These are phyloP conservation scores for Hypholoma sublateritium DNA, from an alignment of 768 basidiomycete genomes.

Conservation along the genomic window DNA sequence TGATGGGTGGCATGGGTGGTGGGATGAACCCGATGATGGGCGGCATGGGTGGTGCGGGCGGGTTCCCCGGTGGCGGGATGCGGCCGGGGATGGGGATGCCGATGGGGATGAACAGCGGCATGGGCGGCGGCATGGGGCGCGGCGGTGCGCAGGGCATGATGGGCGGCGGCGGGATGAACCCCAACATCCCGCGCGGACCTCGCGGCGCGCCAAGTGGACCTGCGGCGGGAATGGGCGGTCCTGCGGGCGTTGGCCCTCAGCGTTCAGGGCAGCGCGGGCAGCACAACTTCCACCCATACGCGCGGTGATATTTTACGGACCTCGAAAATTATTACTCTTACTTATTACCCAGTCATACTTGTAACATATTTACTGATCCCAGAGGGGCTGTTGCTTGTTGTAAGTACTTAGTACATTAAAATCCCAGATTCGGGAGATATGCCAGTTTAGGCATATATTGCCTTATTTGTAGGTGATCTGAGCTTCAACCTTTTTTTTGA, in stretches of 20 bases:
- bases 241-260: conserved; percentile 69
- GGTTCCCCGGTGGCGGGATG: conserved; percentile 19
- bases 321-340: conserved; percentile 2
- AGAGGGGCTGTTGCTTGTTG: not conserved
- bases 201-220: conserved; percentile 56
- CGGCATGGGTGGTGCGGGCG: conserved; percentile 33
- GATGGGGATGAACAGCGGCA: conserved; percentile 44
- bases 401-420: not conserved
- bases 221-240: conserved; percentile 45
- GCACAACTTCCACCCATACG: conserved; percentile 84
- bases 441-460: not conserved
- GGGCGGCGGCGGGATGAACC: conserved; percentile 46
- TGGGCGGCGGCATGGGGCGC: conserved; percentile 45
- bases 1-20: conserved; percentile 52
- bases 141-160: conserved; percentile 41
- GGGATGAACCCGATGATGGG: conserved; percentile 36
- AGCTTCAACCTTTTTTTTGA: too few relatives aligned
- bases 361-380: conserved; percentile 4
- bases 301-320: conserved; percentile 44
- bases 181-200: conserved; percentile 66
- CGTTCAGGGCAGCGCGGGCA: conserved; percentile 71
- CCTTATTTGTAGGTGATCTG: not conserved
- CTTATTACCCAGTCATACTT: conserved; percentile 1
- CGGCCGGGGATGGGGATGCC: conserved; percentile 41
- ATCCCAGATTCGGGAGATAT: not conserved